Conservation (phyloP, 1,284 basidiomycete genomes). For the Malassezia slooffiae region DNA sequence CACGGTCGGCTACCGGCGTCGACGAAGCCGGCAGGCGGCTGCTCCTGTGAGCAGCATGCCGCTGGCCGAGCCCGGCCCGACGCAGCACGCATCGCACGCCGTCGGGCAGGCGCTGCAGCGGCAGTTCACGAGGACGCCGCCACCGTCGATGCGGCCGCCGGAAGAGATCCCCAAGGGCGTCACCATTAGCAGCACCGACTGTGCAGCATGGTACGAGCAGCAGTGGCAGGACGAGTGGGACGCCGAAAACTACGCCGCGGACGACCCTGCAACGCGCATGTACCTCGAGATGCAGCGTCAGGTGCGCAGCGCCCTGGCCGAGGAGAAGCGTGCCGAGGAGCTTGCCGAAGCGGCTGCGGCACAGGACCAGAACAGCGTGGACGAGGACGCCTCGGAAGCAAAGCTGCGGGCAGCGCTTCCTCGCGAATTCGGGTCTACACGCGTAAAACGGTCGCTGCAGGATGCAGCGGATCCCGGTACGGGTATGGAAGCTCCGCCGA, state of each 20-base stretch:
- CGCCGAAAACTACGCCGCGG: background rate
- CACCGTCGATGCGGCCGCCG: slow-evolving; percentile 4
- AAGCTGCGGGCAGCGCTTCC: slow-evolving; percentile 5
- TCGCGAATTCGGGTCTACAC: no score
- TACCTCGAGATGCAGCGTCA: slow-evolving; percentile 12
- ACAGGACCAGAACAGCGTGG: background rate
- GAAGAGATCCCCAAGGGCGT: slow-evolving; percentile 7
- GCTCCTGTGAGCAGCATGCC: no score
- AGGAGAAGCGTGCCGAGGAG: slow-evolving; percentile 7
- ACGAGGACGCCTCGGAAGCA: no score
- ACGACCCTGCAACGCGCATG: slow-evolving; percentile 2
- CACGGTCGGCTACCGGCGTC: slow-evolving; percentile 7
- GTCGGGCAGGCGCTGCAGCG: no score
- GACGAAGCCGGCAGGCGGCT: no score
- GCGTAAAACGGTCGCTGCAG: no score
- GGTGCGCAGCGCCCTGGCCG: slow-evolving; percentile 1
- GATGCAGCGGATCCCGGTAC: no score
- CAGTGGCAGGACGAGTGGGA: slow-evolving; percentile 2
- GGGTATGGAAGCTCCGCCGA: no score
- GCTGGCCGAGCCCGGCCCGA: background rate
- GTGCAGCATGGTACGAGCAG: slow-evolving; percentile 10
- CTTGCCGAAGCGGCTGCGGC: background rate
- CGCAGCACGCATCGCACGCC: background rate
- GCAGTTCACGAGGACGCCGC: slow-evolving; percentile 3
- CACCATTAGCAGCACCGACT: slow-evolving; percentile 12